phyloP scores from a whole-genome alignment of 164 flowering plant species.

The Cinnamomum chago region DNA sequence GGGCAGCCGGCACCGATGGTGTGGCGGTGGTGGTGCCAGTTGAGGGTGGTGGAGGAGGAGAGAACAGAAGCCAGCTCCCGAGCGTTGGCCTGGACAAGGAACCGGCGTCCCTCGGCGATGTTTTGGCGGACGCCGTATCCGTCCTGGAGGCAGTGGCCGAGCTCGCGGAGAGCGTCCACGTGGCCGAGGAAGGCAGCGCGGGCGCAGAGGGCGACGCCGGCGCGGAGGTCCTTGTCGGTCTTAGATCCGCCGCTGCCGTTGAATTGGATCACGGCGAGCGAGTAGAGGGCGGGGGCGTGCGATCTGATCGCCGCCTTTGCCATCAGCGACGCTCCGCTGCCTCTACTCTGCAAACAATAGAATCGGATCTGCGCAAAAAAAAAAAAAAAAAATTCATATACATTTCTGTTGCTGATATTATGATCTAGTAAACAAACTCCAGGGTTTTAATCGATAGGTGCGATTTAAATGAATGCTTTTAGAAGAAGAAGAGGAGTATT shows the following conservation, averaged over 20 bases:
- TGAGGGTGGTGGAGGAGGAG: conserved; percentile 11
- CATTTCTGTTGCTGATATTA: no score
- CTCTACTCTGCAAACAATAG: conserved; percentile 57
- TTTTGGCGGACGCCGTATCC: conserved; percentile 74
- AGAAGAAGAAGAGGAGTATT: no score
- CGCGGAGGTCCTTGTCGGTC: conserved; percentile 62
- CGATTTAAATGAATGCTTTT: no score
- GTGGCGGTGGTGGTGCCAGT: conserved; percentile 8
- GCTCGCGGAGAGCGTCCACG: conserved; percentile 71
- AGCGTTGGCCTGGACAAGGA: conserved; percentile 68
- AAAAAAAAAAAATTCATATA: no score
- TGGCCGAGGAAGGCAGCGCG: conserved; percentile 76
- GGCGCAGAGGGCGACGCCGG: conserved; percentile 75
- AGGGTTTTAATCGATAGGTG: no score
- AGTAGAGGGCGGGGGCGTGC: conserved; percentile 70
- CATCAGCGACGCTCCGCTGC: conserved; percentile 68
- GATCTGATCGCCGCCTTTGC: conserved; percentile 37
- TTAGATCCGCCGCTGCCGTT: conserved; percentile 83
- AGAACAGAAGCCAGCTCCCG: conserved; percentile 52
- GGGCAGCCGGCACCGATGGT: conserved; percentile 46
- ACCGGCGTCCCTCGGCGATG: conserved; percentile 56
- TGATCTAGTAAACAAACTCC: no score
- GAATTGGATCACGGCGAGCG: conserved; percentile 84
- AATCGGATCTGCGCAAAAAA: conserved; percentile 54
- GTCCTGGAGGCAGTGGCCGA: conserved; percentile 84